Evolutionary conservation across 1,284 basidiomycete genomes (phyloP), one percentile per base, ranked within the genome.

Genomic region (Sanghuangporus baumii): DNA sequence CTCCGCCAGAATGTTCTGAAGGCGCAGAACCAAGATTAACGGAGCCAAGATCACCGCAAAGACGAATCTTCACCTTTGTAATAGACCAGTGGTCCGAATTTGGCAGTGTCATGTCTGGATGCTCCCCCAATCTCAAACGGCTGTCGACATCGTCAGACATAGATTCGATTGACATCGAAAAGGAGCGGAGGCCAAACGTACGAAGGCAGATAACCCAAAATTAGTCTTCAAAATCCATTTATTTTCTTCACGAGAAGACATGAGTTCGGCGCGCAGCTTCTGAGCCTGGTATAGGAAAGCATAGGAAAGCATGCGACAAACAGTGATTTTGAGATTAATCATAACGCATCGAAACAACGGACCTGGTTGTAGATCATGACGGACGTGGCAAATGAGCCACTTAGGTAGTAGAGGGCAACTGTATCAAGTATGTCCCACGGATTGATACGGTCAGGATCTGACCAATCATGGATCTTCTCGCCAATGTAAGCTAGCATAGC

Each of bases 351-450:
- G 51, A 52, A 12, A 26, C 23, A 36, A 37, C 61, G 38, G 11
- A 63, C 62, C 61, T 67, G 66, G 26, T 68, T 61, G 55, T 69
- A 69, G 20, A 69, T 68, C 38, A 69, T 20, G 2, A 69, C 68
- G 12, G 66, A 67, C 2, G 67, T 66, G n/a, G 65, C 31, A 54
- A 68, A 69, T 36, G 60, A 58, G 37, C 59, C 61, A 34, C 67
- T 67, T 26, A 69, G 65, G 51, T 66, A 68, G 60, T 69, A 69
- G 11, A 69, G 56, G 9, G 67, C 67, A 40, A 69, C 67, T 16
- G 66, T 69, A 40, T 66, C 62, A 8, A 69, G 57, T 26, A 69
- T 59, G 57, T 69, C 67, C n/a, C 48, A 31, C 6, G 59, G 54
- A 34, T 68, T 61, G 36, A 66, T 26, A 14, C 47, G 59, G 6